Conservation (phyloP, 2,329 filamentous ascomycete species). For the Xylariomycetidae sp. region DNA sequence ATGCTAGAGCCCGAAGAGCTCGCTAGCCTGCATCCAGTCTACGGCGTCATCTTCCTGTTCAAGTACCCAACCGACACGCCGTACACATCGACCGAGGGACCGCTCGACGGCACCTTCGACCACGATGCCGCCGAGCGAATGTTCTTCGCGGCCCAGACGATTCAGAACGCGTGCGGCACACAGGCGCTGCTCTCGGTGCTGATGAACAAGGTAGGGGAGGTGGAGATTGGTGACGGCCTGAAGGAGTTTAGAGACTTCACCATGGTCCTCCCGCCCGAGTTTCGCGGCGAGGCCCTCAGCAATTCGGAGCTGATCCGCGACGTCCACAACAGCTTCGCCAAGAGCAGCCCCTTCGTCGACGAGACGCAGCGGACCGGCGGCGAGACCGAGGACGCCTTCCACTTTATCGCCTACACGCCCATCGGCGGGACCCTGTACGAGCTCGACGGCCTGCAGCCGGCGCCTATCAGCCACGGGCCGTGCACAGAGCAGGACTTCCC, state of each 20-base stretch:
- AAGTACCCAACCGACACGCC: constrained; percentile 77
- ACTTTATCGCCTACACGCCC: constrained; percentile 93
- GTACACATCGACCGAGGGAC: constrained; percentile 56
- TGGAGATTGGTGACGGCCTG: constrained; percentile 70
- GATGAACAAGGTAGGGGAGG: constrained; percentile 66
- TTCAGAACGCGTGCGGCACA: constrained; percentile 97
- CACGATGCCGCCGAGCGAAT: constrained; percentile 66
- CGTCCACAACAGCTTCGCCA: constrained; percentile 87
- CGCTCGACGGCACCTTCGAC: constrained; percentile 80
- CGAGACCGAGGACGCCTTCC: constrained; percentile 87
- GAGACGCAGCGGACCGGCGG: constrained; percentile 72
- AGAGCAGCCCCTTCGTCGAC: constrained; percentile 85
- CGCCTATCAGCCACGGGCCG: constrained; percentile 81
- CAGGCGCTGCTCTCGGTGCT: constrained; percentile 90
- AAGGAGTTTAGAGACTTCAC: constrained; percentile 84
- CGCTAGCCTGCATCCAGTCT: constrained; percentile 68
- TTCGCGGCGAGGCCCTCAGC: constrained; percentile 56
- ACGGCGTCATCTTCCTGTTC: constrained; percentile 98
- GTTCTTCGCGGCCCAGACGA: constrained; percentile 96
- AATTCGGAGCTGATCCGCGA: constrained; percentile 66
- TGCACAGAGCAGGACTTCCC: constrained; percentile 71
- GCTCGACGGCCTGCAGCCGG: constrained; percentile 88
- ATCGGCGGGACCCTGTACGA: constrained; percentile 82
- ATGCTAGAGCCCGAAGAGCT: constrained; percentile 76
- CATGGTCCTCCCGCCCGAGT: constrained; percentile 72